Conservation (phyloP, 2,329 filamentous ascomycete genomes). For the Ophioceras dolichostomum region DNA sequence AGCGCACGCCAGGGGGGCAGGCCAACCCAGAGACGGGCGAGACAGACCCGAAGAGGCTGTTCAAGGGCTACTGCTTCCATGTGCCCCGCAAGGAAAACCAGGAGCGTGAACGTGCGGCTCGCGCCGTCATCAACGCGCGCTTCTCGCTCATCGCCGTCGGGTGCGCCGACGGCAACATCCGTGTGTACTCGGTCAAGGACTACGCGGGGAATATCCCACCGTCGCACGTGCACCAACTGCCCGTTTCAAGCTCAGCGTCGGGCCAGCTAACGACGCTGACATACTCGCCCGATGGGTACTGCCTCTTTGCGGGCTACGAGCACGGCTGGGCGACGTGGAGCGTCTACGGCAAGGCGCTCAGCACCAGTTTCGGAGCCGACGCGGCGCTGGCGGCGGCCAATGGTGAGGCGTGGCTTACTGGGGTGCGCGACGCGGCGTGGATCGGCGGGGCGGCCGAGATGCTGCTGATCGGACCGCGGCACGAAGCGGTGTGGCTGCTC, state of each 20-base stretch:
- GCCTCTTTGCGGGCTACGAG: slow-evolving; percentile 85
- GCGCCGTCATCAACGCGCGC: slow-evolving; percentile 79
- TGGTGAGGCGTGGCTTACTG: slow-evolving; percentile 73
- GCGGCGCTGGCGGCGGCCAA: slow-evolving; percentile 50
- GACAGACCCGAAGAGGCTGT: slow-evolving; percentile 53
- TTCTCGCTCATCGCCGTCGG: slow-evolving; percentile 90
- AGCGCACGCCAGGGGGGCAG: slow-evolving; percentile 42
- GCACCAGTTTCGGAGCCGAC: slow-evolving; percentile 70
- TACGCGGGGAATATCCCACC: slow-evolving; percentile 85
- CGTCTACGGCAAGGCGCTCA: slow-evolving; percentile 85
- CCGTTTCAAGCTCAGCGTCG: slow-evolving; percentile 53
- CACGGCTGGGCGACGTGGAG: slow-evolving; percentile 95
- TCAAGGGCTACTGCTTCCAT: slow-evolving; percentile 88
- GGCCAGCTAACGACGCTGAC: slow-evolving; percentile 62
- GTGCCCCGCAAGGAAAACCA: slow-evolving; percentile 46
- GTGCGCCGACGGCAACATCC: slow-evolving; percentile 65
- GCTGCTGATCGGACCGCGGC: slow-evolving; percentile 55
- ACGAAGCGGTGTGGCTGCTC: slow-evolving; percentile 72
- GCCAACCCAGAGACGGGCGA: slow-evolving; percentile 27
- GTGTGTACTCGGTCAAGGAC: slow-evolving; percentile 86
- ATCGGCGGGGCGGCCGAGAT: slow-evolving; percentile 80
- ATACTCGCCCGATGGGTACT: slow-evolving; percentile 94
- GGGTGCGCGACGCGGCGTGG: slow-evolving; percentile 71
- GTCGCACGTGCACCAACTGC: slow-evolving; percentile 65
- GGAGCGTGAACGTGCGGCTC: slow-evolving; percentile 55